Base-by-base conservation (phyloP, 2,329 filamentous ascomycete genomes). In the Stachybotrys chlorohalonatus region DNA sequence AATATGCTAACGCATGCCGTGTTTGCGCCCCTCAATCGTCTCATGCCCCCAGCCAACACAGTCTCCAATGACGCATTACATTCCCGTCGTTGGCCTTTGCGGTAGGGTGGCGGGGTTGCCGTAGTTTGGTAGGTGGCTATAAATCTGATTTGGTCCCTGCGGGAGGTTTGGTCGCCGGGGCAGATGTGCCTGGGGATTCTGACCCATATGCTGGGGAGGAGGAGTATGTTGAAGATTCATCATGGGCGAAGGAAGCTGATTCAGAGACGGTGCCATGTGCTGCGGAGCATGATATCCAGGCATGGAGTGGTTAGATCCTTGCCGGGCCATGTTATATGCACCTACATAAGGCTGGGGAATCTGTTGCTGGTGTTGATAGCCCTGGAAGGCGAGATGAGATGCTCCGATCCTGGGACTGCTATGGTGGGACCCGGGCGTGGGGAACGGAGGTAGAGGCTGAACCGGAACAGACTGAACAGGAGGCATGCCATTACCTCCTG, bases 91-190 rank as follows among this genome's bases (percentile, higher is more conserved):
- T 56, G 81, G 81, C 69, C 83, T 83, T 64, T 83, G 81, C 56
- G 81, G 81, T 64, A 84, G 66, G 36, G 78, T 79, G 36, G 81
- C 79, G 55, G 80, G 80, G 66, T 84, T 84, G 59, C 81, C 81
- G 60, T 83, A 84, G 48, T 79, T 68, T 17, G 71, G 79, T 58
- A 84, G 68, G 61, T 81, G 78, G 57, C 73, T 76, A 61, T 76
- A 83, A 6, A 74, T 65, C 61, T 78, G 78, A 53, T 64, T 65
- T 49, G 71, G 70, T 48, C 70, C 73, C 54, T 74, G 73, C 16
- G 73, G 69, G 31, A 73, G 70, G 47, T 67, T 70, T 31, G 75
- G 70, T 62, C 80, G 79, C 59, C 68, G 75, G 11, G 75, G 70
- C 57, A 80, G 72, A 58, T 75, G 73, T 52, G 68, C 66, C 36